Base-by-base conservation (phyloP, 805 yeast species). In the Barnettozyma botsteinii region DNA sequence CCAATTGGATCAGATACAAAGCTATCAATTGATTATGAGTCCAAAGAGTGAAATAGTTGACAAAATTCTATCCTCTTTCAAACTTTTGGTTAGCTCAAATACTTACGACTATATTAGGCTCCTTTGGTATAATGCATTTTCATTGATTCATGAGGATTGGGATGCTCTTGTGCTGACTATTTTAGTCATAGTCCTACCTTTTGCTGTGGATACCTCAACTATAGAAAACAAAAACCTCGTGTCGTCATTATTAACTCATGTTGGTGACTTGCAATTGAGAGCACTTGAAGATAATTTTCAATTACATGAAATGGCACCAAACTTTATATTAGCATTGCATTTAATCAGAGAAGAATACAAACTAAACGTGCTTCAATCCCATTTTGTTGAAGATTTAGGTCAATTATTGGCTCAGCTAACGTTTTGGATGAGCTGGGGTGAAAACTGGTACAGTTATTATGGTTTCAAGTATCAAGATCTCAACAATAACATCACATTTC, bases 341-440 rank as follows among this genome's bases (percentile, higher is more conserved):
- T 53, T 88, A 28, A 62, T 86, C 2, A 65, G 88, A 39, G 97
- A 91, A 57, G 97, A 91, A 45, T 58, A 72, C 33, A 70, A 72
- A 37, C 63, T 91, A 23, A 78, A 83, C 50, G 60, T 75, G 2
- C 60, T 77, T 20, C 64, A 70, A 5, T 40, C 53, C 4, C 40
- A 50, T 0, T 56, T 63, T 8, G 61, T 69, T 11, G 49, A 62
- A 4, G 60, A 60, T 24, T 50, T 89, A 22, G 77, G 82, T 0
- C 20, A 62, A 1, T 57, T 88, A 18, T 57, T 88, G n/a, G 65
- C 79, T 0, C 82, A 81, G 48, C 55, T 85, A 12, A 70, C 81
- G 0, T 49, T 66, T 11, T 76, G 85, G 79, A 74, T 81, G 76
- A 79, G 84, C 6, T 85, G 95, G 95, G 73, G 80, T 10, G 76